phyloP scores from a whole-genome alignment of 768 basidiomycete genomes.

The Suillus brevipes region DNA sequence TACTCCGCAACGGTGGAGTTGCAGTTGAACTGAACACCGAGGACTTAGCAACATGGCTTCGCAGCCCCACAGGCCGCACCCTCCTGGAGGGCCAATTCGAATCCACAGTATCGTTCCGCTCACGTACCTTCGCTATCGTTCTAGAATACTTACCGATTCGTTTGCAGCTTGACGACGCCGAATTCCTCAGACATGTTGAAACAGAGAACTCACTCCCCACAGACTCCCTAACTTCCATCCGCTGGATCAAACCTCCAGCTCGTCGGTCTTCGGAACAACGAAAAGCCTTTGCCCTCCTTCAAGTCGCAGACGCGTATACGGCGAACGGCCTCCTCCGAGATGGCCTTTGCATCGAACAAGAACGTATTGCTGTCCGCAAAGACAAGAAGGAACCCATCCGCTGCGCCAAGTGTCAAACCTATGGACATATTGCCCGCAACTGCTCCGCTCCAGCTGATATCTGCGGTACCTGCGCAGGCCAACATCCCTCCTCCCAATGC shows the following conservation, averaged over 20 bases:
- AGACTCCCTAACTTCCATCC: neutral
- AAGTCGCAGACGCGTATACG: conserved; percentile 15
- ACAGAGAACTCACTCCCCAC: conserved; percentile 11
- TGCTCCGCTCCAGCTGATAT: conserved; percentile 1
- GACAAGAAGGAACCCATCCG: conserved; percentile 9
- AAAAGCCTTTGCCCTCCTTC: conserved; percentile 25
- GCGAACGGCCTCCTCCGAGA: conserved; percentile 26
- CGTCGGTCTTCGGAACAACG: neutral
- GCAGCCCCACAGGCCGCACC: conserved; percentile 14
- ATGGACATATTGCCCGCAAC: conserved; percentile 8
- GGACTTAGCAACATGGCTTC: neutral
- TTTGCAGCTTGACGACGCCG: conserved; percentile 11
- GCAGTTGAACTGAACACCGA: conserved; percentile 16
- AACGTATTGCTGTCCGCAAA: conserved; percentile 15
- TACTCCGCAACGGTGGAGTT: conserved; percentile 16
- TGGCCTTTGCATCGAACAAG: conserved; percentile 20
- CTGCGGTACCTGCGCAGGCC: neutral
- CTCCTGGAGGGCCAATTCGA: neutral
- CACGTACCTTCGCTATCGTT: conserved; percentile 10
- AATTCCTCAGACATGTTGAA: conserved; percentile 12
- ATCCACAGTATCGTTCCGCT: conserved; percentile 1
- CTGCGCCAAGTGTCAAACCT: conserved; percentile 6
- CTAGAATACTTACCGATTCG: conserved; percentile 24
- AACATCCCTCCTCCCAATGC: neutral
- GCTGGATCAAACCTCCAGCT: neutral